A percentile compares a stretch with the other conserved stretches of the same genome.
Evolutionary conservation across 352 stramenopile genomes (phyloP).

Genomic region (Phytophthora chlamydospora): DNA sequence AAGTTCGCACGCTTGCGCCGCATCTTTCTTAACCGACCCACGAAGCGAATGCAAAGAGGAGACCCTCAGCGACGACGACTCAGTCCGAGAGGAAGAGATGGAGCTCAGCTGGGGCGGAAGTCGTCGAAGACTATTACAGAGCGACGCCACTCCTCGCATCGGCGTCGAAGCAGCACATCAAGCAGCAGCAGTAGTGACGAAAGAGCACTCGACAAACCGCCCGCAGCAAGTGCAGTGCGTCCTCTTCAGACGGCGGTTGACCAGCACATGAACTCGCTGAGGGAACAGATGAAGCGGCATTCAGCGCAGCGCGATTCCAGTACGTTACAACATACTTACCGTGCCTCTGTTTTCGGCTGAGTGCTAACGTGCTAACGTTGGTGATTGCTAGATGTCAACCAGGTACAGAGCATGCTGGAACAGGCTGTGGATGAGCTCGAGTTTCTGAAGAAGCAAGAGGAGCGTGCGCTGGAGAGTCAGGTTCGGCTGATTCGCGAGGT

Average conservation of each 20-base stretch:
- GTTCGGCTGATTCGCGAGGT: constrained; percentile 61
- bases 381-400: constrained; percentile 37
- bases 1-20: constrained; percentile 65
- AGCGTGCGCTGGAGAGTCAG: constrained; percentile 51
- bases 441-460: constrained; percentile 60
- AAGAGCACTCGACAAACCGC: background rate
- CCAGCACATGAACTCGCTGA: constrained; percentile 50
- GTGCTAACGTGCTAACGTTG: background rate
- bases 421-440: constrained; percentile 63
- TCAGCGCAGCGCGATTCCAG: constrained; percentile 48
- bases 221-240: background rate
- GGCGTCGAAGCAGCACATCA: constrained; percentile 1
- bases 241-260: constrained; percentile 48
- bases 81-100: constrained; percentile 1
- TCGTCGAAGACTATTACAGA: background rate
- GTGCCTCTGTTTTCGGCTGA: background rate
- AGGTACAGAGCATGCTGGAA: constrained; percentile 52
- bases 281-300: constrained; percentile 56
- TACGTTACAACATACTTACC: constrained; percentile 16
- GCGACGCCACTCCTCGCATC: background rate
- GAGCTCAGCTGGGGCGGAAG: background rate
- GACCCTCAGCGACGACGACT: constrained; percentile 14
- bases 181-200: constrained; percentile 17
- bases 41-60: constrained; percentile 10
- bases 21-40: constrained; percentile 72